Evolutionary conservation across 2,329 filamentous ascomycete genomes (phyloP).

Genomic region (Neonectria punicea): DNA sequence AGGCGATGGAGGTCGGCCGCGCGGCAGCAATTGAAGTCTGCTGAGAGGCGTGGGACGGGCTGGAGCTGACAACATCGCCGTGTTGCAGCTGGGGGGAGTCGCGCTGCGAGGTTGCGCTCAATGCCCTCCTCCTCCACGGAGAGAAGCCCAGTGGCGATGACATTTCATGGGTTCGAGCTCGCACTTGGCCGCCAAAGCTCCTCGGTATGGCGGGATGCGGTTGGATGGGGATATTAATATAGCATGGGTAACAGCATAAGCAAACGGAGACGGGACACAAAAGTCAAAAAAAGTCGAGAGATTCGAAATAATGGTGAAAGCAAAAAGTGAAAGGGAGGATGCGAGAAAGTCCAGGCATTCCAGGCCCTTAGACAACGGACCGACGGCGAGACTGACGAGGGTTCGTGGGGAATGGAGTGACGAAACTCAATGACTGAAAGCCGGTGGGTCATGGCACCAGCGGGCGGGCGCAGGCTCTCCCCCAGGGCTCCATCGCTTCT

Average conservation of each 20-base stretch:
- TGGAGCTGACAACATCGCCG: conserved; percentile 43
- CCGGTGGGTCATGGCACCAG: conserved; percentile 40
- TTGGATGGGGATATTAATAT: conserved; percentile 29
- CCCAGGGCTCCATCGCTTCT: conserved; percentile 22
- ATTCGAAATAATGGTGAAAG: neutral
- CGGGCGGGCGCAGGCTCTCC: conserved; percentile 34
- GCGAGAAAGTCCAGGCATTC: conserved; percentile 35
- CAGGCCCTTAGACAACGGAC: conserved; percentile 27
- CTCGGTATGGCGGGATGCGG: conserved; percentile 26
- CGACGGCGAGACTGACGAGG: conserved; percentile 24
- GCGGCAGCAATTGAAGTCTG: conserved; percentile 34
- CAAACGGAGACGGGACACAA: conserved; percentile 9
- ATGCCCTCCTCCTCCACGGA: conserved; percentile 58
- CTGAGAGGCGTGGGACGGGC: conserved; percentile 34
- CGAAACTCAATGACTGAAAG: conserved; percentile 38
- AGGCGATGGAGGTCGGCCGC: conserved; percentile 54
- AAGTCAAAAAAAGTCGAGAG: conserved; percentile 2
- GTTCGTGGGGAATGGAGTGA: conserved; percentile 42
- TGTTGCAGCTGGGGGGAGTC: conserved; percentile 38
- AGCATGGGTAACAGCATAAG: conserved; percentile 29
- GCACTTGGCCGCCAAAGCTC: conserved; percentile 29
- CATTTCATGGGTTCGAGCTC: conserved; percentile 49
- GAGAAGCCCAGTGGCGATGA: conserved; percentile 60
- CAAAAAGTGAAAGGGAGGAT: conserved; percentile 3
- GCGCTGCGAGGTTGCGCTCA: conserved; percentile 51